These are phyloP conservation scores for Xylariaceae sp. DNA, from an alignment of 2,329 filamentous ascomycete genomes.

Conservation along the genomic window DNA sequence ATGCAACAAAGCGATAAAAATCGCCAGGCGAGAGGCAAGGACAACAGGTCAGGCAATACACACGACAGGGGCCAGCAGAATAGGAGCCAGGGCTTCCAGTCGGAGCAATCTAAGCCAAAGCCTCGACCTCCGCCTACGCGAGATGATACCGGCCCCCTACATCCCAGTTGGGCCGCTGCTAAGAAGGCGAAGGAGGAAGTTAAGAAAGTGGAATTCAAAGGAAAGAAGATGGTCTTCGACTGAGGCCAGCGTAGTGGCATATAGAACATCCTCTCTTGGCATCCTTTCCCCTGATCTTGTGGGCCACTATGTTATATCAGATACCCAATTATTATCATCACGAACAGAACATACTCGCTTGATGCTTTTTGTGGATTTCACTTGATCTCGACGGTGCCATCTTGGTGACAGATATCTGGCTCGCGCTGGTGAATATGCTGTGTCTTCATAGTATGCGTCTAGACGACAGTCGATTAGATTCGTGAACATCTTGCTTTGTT, in stretches of 20 bases:
- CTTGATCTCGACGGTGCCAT: background rate
- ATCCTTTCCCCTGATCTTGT: constrained; percentile 2
- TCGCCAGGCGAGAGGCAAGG: background rate
- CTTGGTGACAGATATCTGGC: background rate
- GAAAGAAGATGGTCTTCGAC: constrained; percentile 56
- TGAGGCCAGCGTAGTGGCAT: background rate
- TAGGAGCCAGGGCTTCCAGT: constrained; percentile 2
- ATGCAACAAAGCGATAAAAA: constrained; percentile 30
- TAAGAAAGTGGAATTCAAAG: constrained; percentile 48
- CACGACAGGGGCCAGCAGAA: constrained; percentile 12
- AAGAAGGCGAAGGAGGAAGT: constrained; percentile 56
- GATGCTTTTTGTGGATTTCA: background rate
- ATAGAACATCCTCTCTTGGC: background rate
- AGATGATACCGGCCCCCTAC: constrained; percentile 49
- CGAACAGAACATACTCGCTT: background rate
- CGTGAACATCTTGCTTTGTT: constrained; percentile 34
- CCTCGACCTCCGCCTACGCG: constrained; percentile 38
- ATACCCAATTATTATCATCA: constrained; percentile 7
- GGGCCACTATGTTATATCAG: constrained; percentile 5
- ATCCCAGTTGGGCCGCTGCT: constrained; percentile 61
- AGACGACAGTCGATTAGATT: constrained; percentile 26
- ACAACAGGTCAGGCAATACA: background rate
- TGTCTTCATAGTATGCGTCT: constrained; percentile 23
- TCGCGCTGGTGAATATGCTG: background rate
- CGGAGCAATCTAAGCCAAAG: constrained; percentile 20